Percentiles rank a stretch among this genome's conserved stretches.
phyloP scores from a whole-genome alignment of 495 filamentous ascomycete species.

The Pyrenopolyporus hunteri region DNA sequence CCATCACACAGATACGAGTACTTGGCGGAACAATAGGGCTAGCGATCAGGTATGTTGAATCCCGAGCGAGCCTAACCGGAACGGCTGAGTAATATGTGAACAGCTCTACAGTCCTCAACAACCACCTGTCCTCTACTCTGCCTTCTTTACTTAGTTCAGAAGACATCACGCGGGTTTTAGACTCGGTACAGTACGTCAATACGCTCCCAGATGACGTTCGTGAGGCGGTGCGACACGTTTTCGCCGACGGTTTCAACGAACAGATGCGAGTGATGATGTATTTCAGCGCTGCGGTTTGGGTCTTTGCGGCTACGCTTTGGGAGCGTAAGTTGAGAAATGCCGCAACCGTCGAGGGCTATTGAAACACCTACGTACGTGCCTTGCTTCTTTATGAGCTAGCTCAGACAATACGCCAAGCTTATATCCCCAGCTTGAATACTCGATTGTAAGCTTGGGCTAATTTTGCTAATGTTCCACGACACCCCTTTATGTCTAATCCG shows the following conservation, averaged over 20 bases:
- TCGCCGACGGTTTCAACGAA: constrained; percentile 22
- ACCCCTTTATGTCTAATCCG: no score
- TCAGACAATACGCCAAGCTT: no score
- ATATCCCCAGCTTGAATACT: no score
- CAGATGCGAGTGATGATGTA: constrained; percentile 29
- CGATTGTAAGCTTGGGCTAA: no score
- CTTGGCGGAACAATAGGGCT: constrained; percentile 58
- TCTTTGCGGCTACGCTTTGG: constrained; percentile 23
- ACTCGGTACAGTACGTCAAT: constrained; percentile 23
- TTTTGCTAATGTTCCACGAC: no score
- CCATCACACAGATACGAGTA: constrained; percentile 55
- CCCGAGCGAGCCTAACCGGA: background rate
- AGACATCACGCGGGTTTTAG: constrained; percentile 20
- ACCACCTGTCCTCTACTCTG: constrained; percentile 19
- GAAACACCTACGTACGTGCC: no score
- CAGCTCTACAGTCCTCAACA: constrained; percentile 31
- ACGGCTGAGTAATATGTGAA: background rate
- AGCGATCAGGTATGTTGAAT: constrained; percentile 16
- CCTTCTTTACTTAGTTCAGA: constrained; percentile 5
- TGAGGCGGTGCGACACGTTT: constrained; percentile 23
- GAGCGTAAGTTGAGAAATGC: constrained; percentile 24
- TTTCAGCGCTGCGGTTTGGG: constrained; percentile 25
- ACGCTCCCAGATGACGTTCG: constrained; percentile 19
- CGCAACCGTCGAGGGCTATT: constrained; percentile 26
- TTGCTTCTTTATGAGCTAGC: no score